Conservation (phyloP, 1,284 basidiomycete species). For the Cutaneotrichosporon sp. region DNA sequence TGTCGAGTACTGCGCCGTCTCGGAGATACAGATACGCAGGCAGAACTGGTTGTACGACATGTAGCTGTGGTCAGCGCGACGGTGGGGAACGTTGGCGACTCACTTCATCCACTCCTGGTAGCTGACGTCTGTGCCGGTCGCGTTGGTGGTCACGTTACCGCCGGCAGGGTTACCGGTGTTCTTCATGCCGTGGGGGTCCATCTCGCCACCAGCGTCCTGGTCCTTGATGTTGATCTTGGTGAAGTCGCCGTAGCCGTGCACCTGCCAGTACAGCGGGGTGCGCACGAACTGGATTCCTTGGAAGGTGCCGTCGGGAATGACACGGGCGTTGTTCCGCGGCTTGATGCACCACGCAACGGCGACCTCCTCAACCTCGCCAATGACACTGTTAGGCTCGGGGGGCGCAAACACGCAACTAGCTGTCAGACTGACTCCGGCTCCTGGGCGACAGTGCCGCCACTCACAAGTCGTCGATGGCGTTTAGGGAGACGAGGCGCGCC, state of each 20-base stretch:
- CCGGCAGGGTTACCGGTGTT: conserved; percentile 54
- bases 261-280: conserved; percentile 54
- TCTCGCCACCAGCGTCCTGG: conserved; percentile 51
- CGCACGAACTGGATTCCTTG: conserved; percentile 52
- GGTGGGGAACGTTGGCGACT: conserved; percentile 10
- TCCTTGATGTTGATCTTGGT: conserved; percentile 50
- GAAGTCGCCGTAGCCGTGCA: conserved; percentile 49
- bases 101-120: conserved; percentile 55
- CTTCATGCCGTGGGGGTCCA: conserved; percentile 52
- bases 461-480: conserved; percentile 47
- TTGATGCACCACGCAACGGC: conserved; percentile 57
- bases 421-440: background rate
- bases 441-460: no score
- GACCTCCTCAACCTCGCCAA: conserved; percentile 54
- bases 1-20: conserved; percentile 43
- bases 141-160: conserved; percentile 54
- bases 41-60: conserved; percentile 49
- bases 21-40: conserved; percentile 49
- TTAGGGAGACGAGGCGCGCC: conserved; percentile 45
- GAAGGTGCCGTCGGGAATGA: conserved; percentile 53
- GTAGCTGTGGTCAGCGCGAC: conserved; percentile 31
- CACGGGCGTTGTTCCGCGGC: conserved; percentile 53
- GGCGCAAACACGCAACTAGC: conserved; percentile 52
- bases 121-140: conserved; percentile 50
- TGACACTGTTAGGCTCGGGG: conserved; percentile 43